Conservation (phyloP, 1,284 basidiomycete genomes). For the Moesziomyces parantarcticus region DNA sequence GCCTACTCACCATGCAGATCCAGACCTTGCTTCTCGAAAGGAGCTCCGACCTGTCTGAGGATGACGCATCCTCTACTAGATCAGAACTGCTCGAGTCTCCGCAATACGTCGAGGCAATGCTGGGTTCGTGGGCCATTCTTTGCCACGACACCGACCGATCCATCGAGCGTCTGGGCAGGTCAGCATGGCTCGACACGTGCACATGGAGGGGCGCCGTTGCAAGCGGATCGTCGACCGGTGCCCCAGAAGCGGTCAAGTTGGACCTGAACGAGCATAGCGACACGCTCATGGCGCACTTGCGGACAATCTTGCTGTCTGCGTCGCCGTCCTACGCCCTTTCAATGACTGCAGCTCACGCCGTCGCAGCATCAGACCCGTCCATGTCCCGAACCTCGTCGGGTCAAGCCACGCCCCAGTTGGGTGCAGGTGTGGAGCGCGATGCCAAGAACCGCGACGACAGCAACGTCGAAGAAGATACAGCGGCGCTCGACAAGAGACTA, state of each 20-base stretch:
- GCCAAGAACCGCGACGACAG: conserved; percentile 66
- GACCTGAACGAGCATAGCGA: conserved; percentile 33
- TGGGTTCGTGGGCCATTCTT: conserved; percentile 83
- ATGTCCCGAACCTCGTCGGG: conserved; percentile 39
- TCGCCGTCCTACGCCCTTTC: conserved; percentile 51
- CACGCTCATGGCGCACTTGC: conserved; percentile 38
- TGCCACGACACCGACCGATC: conserved; percentile 79
- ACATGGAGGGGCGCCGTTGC: conserved; percentile 9
- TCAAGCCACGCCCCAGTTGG: conserved; percentile 21
- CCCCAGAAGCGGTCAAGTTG: conserved; percentile 1
- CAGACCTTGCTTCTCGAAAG: conserved; percentile 76
- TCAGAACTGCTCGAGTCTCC: conserved; percentile 75
- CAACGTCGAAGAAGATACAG: conserved; percentile 63
- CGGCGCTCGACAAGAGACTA: conserved; percentile 61
- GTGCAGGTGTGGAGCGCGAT: conserved; percentile 42
- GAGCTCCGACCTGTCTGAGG: conserved; percentile 48
- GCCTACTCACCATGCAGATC: conserved; percentile 76
- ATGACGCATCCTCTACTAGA: conserved; percentile 68
- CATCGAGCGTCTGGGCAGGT: conserved; percentile 72
- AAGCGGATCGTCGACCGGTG: not conserved
- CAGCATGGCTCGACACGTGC: conserved; percentile 71
- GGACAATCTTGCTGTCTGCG: conserved; percentile 42
- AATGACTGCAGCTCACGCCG: conserved; percentile 45
- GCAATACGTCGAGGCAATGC: conserved; percentile 75
- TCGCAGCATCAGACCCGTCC: conserved; percentile 19